Conservation (phyloP, 2,329 filamentous ascomycete species). For the Colletotrichum siamense region DNA sequence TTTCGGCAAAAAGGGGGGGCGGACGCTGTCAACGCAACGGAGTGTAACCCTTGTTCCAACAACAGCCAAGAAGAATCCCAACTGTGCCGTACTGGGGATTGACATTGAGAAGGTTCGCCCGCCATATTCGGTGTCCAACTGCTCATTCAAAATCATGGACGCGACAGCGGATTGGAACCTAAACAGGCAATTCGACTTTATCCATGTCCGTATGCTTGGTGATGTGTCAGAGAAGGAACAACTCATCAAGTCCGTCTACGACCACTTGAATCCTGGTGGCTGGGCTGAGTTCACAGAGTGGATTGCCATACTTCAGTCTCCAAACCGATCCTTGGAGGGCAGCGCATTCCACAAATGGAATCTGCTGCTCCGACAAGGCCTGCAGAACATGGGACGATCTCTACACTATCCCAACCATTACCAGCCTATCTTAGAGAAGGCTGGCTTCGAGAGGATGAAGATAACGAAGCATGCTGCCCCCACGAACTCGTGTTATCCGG, state of each 20-base stretch:
- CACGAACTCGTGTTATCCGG: constrained; percentile 33
- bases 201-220: constrained; percentile 37
- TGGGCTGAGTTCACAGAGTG: constrained; percentile 39
- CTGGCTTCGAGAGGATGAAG: constrained; percentile 29
- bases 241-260: constrained; percentile 32
- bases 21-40: too few species aligned
- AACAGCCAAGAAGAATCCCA: constrained; percentile 29
- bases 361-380: constrained; percentile 29
- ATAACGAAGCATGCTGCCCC: constrained; percentile 32
- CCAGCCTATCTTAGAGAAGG: constrained; percentile 26
- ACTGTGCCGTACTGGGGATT: constrained; percentile 31
- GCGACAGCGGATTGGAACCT: constrained; percentile 31
- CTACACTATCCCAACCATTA: constrained; percentile 31
- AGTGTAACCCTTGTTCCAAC: neutral
- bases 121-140: constrained; percentile 30
- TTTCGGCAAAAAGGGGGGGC: too few species aligned
- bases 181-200: constrained; percentile 31
- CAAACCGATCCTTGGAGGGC: constrained; percentile 35
- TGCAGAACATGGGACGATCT: constrained; percentile 34
- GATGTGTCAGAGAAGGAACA: constrained; percentile 30
- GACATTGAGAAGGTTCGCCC: constrained; percentile 34
- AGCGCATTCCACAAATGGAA: constrained; percentile 36
- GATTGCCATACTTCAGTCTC: constrained; percentile 33
- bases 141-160: constrained; percentile 32
- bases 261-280: constrained; percentile 29